A percentile compares a stretch with the other conserved stretches of the same genome.
These are phyloP conservation scores for Globomyces pollinis-pini DNA, from an alignment of 192 early-diverging fungal species.

Conservation along the genomic window DNA sequence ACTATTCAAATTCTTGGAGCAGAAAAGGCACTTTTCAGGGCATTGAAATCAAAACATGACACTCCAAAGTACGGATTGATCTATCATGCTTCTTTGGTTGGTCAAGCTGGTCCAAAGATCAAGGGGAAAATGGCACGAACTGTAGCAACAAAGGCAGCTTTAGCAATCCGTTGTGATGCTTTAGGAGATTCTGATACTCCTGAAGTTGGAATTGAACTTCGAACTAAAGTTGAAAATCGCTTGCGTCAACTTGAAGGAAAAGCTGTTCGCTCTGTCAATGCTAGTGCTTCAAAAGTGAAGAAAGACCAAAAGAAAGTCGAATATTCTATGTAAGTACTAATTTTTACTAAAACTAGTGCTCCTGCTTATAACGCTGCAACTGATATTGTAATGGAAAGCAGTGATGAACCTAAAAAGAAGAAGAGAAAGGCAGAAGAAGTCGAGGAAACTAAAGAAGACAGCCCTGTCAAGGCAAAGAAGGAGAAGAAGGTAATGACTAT, in stretches of 20 bases:
- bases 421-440: conserved; percentile 34
- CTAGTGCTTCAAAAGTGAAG: conserved; percentile 62
- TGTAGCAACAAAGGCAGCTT: conserved; percentile 85
- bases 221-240: conserved; percentile 80
- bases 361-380: conserved; percentile 37
- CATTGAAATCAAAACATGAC: conserved; percentile 92
- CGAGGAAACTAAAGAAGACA: conserved; percentile 34
- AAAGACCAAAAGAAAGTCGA: conserved; percentile 60
- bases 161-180: conserved; percentile 87
- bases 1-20: conserved; percentile 98
- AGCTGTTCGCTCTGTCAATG: conserved; percentile 44
- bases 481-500: conserved; percentile 26
- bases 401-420: conserved; percentile 34
- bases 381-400: conserved; percentile 30
- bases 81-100: conserved; percentile 94
- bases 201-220: conserved; percentile 78
- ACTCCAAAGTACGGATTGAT: conserved; percentile 98
- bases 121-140: conserved; percentile 98
- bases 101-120: conserved; percentile 85
- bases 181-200: conserved; percentile 65
- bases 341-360: conserved; percentile 3
- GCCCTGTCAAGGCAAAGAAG: conserved; percentile 18
- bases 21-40: conserved; percentile 98
- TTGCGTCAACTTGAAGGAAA: conserved; percentile 84
- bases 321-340: conserved; percentile 25